Evolutionary conservation across 106 monocot species (phyloP).

Genomic region (Cymbidium sinense): DNA sequence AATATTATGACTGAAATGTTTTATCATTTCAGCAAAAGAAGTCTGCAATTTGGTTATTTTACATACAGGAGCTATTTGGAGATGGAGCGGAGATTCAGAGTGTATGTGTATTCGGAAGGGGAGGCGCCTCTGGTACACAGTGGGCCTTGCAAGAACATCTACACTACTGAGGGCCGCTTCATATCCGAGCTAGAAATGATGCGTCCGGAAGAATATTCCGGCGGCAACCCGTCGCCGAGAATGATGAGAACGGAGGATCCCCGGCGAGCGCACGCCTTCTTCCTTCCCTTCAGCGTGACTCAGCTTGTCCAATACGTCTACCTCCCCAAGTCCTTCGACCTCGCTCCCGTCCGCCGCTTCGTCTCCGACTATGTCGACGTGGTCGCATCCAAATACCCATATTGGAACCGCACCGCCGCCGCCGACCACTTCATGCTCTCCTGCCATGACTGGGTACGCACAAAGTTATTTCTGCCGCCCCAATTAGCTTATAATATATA

Average conservation of each 20-base stretch:
- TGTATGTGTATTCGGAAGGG: conserved; percentile 73
- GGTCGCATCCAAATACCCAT: conserved; percentile 35
- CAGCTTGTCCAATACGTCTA: conserved; percentile 41
- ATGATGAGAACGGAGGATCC: conserved; percentile 27
- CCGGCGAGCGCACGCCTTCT: conserved; percentile 44
- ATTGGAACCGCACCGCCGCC: conserved; percentile 42
- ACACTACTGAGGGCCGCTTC: conserved; percentile 70
- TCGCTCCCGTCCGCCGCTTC: conserved; percentile 13
- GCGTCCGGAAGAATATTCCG: not conserved
- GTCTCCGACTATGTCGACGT: conserved; percentile 45
- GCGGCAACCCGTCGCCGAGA: not conserved
- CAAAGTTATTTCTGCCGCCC: not conserved
- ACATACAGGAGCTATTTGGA: conserved; percentile 60
- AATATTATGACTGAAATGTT: not conserved
- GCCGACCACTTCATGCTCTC: conserved; percentile 67
- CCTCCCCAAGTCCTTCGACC: conserved; percentile 6
- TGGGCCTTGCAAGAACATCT: conserved; percentile 74
- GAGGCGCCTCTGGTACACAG: conserved; percentile 64
- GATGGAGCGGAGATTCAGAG: conserved; percentile 67
- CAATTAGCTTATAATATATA: no score
- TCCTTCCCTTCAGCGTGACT: conserved; percentile 63
- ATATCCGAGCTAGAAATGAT: conserved; percentile 46
- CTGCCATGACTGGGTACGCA: conserved; percentile 55
- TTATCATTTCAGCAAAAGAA: no score
- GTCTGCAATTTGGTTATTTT: no score